Evolutionary conservation across 2,329 filamentous ascomycete species (phyloP).

Genomic region (Hymenoscyphus fraxineus): DNA sequence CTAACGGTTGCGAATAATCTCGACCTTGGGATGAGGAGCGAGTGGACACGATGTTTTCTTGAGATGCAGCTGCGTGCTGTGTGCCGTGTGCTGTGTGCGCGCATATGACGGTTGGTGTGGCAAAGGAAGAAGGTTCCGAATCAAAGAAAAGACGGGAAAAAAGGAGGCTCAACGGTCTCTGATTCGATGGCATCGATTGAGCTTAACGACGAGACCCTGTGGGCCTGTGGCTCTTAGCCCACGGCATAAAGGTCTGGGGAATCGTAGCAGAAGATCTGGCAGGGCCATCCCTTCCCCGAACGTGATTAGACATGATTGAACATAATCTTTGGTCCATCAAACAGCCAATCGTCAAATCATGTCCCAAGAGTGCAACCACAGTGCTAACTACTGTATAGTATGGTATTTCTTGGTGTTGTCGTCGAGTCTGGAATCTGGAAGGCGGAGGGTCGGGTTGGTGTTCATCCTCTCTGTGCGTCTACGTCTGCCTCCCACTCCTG

Average conservation of each 20-base stretch:
- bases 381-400: background rate
- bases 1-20: background rate
- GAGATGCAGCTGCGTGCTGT: background rate
- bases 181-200: background rate
- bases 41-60: background rate
- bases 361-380: background rate
- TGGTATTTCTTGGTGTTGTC: background rate
- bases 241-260: background rate
- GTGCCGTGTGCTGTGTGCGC: background rate
- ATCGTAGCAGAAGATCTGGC: conserved; percentile 1
- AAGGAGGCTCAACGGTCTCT: background rate
- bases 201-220: background rate
- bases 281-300: background rate
- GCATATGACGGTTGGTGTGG: background rate
- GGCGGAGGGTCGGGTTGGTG: background rate
- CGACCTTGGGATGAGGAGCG: background rate
- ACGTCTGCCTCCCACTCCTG: background rate
- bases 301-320: background rate
- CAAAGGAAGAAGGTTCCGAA: background rate
- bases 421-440: background rate
- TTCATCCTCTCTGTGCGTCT: background rate
- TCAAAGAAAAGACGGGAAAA: background rate
- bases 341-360: background rate
- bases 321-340: background rate
- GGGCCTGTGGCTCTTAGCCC: background rate